Evolutionary conservation across 1,284 basidiomycete species (phyloP).

Genomic region (Ceratobasidium sp.): DNA sequence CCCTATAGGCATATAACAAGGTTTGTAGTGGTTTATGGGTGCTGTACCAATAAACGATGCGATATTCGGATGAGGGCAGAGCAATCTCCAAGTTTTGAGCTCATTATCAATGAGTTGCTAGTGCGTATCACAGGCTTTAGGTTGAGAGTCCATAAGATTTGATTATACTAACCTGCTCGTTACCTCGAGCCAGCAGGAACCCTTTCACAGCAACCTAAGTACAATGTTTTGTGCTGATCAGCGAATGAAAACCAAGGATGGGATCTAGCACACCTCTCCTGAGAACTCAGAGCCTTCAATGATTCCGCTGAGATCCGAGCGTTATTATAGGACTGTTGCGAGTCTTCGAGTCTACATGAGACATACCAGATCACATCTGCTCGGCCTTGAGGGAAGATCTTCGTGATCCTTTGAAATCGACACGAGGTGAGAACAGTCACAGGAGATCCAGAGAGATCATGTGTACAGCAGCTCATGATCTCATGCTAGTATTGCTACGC

Average conservation of each 20-base stretch:
- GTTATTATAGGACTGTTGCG: not conserved
- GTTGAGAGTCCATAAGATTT: not conserved
- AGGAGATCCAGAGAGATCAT: not conserved
- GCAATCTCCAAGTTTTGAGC: conserved; percentile 7
- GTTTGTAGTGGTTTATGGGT: not conserved
- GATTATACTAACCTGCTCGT: not conserved
- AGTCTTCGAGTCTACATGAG: not conserved
- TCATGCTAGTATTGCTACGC: not conserved
- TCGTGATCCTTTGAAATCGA: not conserved
- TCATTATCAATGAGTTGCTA: conserved; percentile 18
- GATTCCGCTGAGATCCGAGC: not conserved
- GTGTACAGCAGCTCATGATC: not conserved
- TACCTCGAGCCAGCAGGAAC: not conserved
- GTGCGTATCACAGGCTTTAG: not conserved
- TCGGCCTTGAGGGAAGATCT: not conserved
- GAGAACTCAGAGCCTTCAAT: not conserved
- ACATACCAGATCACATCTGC: conserved; percentile 15
- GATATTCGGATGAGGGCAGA: conserved; percentile 22
- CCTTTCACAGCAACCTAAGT: conserved; percentile 22
- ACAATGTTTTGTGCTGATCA: not conserved
- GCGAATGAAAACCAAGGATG: not conserved
- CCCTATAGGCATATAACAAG: not conserved
- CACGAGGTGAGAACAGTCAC: not conserved
- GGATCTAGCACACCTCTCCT: not conserved
- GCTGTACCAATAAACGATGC: conserved; percentile 16